phyloP scores from a whole-genome alignment of 164 flowering plant genomes.

The Houttuynia cordata region DNA sequence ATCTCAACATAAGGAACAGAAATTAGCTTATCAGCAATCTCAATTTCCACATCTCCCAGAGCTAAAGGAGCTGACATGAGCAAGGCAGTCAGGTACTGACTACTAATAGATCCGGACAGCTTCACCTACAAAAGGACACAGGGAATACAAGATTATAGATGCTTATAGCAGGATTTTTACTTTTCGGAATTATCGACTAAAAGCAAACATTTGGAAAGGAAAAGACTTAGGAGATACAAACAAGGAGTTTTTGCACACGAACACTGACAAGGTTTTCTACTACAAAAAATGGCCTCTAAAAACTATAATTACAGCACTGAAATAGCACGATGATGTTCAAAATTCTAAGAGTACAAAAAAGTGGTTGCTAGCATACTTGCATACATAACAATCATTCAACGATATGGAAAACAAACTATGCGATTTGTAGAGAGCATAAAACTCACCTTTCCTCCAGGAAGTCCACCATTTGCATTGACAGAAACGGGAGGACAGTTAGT shows the following conservation, averaged over 20 bases:
- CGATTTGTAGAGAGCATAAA: background rate
- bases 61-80: slow-evolving; percentile 98
- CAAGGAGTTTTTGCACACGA: background rate
- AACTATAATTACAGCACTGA: background rate
- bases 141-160: background rate
- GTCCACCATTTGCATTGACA: slow-evolving; percentile 82
- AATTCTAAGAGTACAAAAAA: too few species aligned
- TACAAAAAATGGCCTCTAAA: background rate
- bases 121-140: slow-evolving; percentile 52
- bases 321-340: background rate
- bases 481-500: slow-evolving; percentile 96
- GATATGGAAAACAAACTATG: too few species aligned
- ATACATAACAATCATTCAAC: too few species aligned
- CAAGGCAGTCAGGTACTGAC: slow-evolving; percentile 94
- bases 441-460: slow-evolving; percentile 93
- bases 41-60: slow-evolving; percentile 88
- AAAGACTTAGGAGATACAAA: too few species aligned
- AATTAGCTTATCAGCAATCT: slow-evolving; percentile 84
- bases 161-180: background rate
- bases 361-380: too few species aligned
- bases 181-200: too few species aligned
- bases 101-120: slow-evolving; percentile 90
- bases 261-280: too few species aligned
- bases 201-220: background rate
- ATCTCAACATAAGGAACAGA: slow-evolving; percentile 97